phyloP scores from a whole-genome alignment of 352 stramenopile species.

The Globisporangium apiculatum region DNA sequence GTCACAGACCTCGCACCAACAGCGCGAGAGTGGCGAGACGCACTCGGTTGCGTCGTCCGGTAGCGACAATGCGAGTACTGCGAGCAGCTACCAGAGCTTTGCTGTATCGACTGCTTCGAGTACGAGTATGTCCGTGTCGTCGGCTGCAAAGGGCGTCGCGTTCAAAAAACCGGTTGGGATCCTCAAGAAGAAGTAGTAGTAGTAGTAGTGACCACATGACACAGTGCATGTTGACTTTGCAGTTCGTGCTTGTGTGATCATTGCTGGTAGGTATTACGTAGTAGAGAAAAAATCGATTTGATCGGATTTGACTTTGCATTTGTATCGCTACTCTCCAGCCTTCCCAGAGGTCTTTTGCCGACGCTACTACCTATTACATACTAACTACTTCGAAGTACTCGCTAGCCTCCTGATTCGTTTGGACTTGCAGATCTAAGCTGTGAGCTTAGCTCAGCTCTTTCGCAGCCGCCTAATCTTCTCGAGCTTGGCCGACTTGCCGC shows the following conservation, averaged over 20 bases:
- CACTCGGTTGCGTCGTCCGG: constrained; percentile 17
- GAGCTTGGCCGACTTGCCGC: constrained; percentile 32
- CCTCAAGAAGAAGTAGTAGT: constrained; percentile 25
- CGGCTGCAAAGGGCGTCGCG: constrained; percentile 8
- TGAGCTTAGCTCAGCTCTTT: constrained; percentile 4
- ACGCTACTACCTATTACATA: too few species aligned
- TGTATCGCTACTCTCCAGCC: too few species aligned
- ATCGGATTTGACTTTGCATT: too few species aligned
- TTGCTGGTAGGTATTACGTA: not conserved
- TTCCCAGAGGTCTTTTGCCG: too few species aligned
- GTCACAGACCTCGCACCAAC: constrained; percentile 4
- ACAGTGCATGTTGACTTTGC: not conserved
- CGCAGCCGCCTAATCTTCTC: constrained; percentile 31
- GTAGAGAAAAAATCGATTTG: too few species aligned
- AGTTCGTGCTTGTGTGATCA: not conserved
- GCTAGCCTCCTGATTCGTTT: not conserved
- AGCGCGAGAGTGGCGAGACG: constrained; percentile 5
- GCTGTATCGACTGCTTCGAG: constrained; percentile 16
- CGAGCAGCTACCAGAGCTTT: constrained; percentile 16
- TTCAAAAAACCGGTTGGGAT: constrained; percentile 61
- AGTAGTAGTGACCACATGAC: too few species aligned
- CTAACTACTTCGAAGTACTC: too few species aligned
- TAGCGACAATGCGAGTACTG: constrained; percentile 11
- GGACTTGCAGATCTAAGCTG: not conserved
- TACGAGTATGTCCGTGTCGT: constrained; percentile 9